A percentile compares a stretch with the other conserved stretches of the same genome.
Evolutionary conservation across 2,329 filamentous ascomycete genomes (phyloP).

Genomic region (Alternaria gansuensis): DNA sequence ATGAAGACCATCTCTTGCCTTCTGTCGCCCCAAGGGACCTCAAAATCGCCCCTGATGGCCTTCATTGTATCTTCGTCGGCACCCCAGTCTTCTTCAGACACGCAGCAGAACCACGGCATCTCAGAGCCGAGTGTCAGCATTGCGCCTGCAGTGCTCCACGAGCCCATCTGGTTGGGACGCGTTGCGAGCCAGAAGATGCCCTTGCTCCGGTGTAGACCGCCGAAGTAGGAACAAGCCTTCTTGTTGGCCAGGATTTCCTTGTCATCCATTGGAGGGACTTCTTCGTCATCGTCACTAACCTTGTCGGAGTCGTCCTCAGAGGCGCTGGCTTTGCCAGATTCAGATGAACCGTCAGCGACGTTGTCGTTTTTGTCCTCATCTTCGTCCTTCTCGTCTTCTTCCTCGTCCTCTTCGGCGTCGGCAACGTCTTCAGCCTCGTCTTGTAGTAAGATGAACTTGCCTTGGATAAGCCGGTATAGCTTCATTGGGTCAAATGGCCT

Average conservation of each 20-base stretch:
- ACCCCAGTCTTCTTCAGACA: constrained; percentile 63
- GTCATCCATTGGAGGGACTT: constrained; percentile 43
- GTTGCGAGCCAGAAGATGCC: constrained; percentile 69
- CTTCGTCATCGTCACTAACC: constrained; percentile 46
- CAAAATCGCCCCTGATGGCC: constrained; percentile 62
- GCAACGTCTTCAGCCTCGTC: constrained; percentile 49
- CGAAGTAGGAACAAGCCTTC: constrained; percentile 62
- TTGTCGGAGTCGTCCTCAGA: constrained; percentile 32
- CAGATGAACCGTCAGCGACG: constrained; percentile 23
- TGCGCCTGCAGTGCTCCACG: constrained; percentile 71
- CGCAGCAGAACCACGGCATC: constrained; percentile 67
- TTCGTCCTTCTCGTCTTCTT: constrained; percentile 19
- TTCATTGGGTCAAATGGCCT: constrained; percentile 55
- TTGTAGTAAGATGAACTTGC: constrained; percentile 56
- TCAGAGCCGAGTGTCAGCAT: constrained; percentile 70
- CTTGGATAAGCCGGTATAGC: constrained; percentile 54
- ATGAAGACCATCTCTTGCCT: constrained; percentile 79
- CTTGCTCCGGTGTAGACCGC: constrained; percentile 69
- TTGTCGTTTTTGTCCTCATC: constrained; percentile 15
- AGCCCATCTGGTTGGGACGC: constrained; percentile 63
- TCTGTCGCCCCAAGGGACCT: constrained; percentile 70
- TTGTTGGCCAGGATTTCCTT: constrained; percentile 64
- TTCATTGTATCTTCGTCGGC: constrained; percentile 59
- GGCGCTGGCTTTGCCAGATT: constrained; percentile 26
- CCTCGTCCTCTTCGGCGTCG: constrained; percentile 35